These are phyloP conservation scores for Apiospora marii DNA, from an alignment of 2,329 filamentous ascomycete species.

Conservation along the genomic window DNA sequence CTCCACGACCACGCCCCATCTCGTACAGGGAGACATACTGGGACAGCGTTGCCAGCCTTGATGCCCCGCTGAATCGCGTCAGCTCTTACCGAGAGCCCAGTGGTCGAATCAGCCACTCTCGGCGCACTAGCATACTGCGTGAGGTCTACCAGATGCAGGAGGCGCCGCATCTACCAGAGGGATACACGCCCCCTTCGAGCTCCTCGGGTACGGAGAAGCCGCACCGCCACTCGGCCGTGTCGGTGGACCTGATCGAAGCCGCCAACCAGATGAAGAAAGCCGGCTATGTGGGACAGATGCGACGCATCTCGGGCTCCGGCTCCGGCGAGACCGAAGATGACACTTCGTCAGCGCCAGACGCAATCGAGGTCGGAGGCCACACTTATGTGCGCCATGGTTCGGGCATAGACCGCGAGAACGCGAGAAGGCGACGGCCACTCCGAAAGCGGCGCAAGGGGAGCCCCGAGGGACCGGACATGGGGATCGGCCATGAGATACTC, in stretches of 20 bases:
- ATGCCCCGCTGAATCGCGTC: background rate
- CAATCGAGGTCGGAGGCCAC: conserved; percentile 18
- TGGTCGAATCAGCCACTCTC: background rate
- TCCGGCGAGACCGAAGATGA: background rate
- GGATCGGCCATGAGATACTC: background rate
- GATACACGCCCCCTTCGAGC: background rate
- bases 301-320: background rate
- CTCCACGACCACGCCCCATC: background rate
- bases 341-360: background rate
- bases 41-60: background rate
- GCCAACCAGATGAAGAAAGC: conserved; percentile 12
- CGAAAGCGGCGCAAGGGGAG: conserved; percentile 12
- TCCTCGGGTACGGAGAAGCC: background rate
- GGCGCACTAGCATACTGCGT: conserved; percentile 4
- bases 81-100: background rate
- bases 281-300: conserved; percentile 5
- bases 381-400: conserved; percentile 21
- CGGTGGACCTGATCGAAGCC: conserved; percentile 21
- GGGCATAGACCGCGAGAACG: background rate
- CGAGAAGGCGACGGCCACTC: background rate
- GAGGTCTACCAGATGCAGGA: conserved; percentile 2
- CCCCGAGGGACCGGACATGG: conserved; percentile 20
- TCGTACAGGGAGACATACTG: background rate
- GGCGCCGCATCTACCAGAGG: background rate
- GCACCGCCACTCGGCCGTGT: background rate